Percentiles rank a stretch among this genome's conserved stretches.
Evolutionary conservation across 345 rosid genomes (phyloP).

Genomic region (Physaria fendleri): DNA sequence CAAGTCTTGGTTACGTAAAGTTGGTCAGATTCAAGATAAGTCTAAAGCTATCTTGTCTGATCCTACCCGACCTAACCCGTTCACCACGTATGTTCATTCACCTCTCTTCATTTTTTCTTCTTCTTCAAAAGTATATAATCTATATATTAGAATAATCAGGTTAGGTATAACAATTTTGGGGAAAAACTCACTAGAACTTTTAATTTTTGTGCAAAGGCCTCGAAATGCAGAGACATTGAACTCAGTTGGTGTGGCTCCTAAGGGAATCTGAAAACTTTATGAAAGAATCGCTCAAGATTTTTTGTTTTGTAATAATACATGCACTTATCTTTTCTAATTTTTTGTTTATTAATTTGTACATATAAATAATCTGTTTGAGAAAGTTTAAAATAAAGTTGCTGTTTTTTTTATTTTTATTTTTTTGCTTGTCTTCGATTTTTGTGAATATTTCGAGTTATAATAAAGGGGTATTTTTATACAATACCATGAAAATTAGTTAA

Average conservation of each 20-base stretch:
- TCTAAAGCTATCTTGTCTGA: constrained; percentile 22
- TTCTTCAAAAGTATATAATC: too few species aligned
- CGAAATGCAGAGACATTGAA: constrained; percentile 38
- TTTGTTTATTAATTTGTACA: constrained; percentile 1
- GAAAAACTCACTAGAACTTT: too few species aligned
- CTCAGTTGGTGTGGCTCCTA: constrained; percentile 36
- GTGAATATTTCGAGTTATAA: too few species aligned
- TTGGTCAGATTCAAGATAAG: constrained; percentile 44
- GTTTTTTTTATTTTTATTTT: too few species aligned
- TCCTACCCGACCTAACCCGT: constrained; percentile 32
- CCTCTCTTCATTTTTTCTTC: too few species aligned
- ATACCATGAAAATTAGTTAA: too few species aligned
- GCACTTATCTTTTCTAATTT: not conserved
- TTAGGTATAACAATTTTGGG: too few species aligned
- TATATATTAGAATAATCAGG: too few species aligned
- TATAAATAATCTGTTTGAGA: constrained; percentile 3
- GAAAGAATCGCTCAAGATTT: not conserved
- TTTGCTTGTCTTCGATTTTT: too few species aligned
- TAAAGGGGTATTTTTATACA: too few species aligned
- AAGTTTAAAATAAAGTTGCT: not conserved
- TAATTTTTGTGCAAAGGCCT: constrained; percentile 16
- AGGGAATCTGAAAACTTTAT: constrained; percentile 20
- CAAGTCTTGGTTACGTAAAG: constrained; percentile 46
- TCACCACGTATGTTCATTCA: constrained; percentile 23
- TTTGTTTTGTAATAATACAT: not conserved